phyloP scores from a whole-genome alignment of 73 alveolate genomes.

The Paramecium sonneborni region DNA sequence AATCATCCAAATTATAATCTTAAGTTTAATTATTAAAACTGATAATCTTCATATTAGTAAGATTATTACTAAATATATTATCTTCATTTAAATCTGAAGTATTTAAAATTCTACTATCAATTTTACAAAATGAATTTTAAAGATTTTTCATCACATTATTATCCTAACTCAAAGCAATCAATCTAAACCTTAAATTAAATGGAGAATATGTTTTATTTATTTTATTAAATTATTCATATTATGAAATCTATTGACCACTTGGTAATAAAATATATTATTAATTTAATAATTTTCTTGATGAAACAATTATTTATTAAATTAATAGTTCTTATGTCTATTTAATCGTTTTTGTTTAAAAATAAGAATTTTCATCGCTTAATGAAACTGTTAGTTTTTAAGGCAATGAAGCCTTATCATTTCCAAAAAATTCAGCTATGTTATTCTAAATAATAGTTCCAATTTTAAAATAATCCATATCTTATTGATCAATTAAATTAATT shows the following conservation, averaged over 20 bases:
- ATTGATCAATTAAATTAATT: neutral
- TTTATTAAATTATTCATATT: neutral
- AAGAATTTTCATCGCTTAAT: neutral
- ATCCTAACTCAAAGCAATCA: neutral
- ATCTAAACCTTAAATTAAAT: neutral
- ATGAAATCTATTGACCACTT: neutral
- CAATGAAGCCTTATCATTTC: neutral
- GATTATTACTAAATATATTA: neutral
- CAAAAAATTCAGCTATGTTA: neutral
- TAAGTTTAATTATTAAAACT: neutral
- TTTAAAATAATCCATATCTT: neutral
- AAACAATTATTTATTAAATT: neutral
- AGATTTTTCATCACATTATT: neutral
- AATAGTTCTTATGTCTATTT: neutral
- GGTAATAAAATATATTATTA: neutral
- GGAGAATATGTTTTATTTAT: neutral
- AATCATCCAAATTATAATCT: conserved; percentile 36
- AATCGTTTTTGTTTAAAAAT: neutral
- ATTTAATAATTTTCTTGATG: neutral
- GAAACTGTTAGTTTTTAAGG: neutral
- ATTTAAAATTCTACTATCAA: neutral
- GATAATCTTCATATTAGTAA: neutral
- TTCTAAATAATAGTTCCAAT: neutral
- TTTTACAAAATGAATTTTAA: neutral
- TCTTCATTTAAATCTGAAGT: neutral